phyloP scores from a whole-genome alignment of 495 filamentous ascomycete species.

The Thozetella sp. region DNA sequence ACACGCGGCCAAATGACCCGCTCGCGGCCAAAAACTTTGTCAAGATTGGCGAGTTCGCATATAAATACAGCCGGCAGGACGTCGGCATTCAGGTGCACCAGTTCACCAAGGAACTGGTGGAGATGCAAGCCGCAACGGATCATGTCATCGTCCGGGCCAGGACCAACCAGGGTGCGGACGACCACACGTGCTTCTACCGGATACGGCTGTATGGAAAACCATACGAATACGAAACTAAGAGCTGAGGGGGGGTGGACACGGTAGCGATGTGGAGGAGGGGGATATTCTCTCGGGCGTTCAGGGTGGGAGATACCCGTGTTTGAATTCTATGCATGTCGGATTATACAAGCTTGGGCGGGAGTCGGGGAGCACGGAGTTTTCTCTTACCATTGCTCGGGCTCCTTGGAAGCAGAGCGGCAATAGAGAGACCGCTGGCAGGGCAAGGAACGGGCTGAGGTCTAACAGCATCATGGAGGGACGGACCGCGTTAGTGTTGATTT shows the following conservation, averaged over 20 bases:
- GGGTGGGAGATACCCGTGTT: slow-evolving; percentile 17
- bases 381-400: neutral
- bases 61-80: slow-evolving; percentile 42
- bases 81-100: slow-evolving; percentile 50
- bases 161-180: slow-evolving; percentile 52
- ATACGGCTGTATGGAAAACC: slow-evolving; percentile 54
- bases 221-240: slow-evolving; percentile 4
- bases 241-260: neutral
- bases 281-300: neutral
- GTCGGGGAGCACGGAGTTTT: neutral
- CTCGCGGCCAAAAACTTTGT: slow-evolving; percentile 34
- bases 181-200: slow-evolving; percentile 66
- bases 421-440: no score
- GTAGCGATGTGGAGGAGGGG: neutral
- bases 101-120: slow-evolving; percentile 40
- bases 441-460: no score
- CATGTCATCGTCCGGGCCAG: slow-evolving; percentile 50
- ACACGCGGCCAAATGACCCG: slow-evolving; percentile 12
- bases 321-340: neutral
- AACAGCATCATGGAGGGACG: no score
- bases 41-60: slow-evolving; percentile 54
- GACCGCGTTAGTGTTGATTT: neutral
- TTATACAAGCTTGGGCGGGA: no score
- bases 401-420: neutral
- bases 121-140: slow-evolving; percentile 31